These are phyloP conservation scores for Alternaria gansuensis DNA, from an alignment of 2,329 filamentous ascomycete genomes.

Conservation along the genomic window DNA sequence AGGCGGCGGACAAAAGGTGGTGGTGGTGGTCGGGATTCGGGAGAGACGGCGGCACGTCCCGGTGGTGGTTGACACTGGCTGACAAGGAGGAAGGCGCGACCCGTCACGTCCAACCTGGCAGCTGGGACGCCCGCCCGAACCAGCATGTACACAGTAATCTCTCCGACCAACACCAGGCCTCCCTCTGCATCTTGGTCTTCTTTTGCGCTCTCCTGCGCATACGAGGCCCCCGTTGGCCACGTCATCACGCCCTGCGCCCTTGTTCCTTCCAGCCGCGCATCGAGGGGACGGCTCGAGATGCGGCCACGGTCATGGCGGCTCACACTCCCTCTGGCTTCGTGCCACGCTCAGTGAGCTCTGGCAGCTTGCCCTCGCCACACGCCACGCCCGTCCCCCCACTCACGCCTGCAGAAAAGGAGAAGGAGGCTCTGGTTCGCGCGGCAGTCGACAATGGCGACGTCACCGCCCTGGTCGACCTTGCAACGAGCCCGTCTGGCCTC, in stretches of 20 bases:
- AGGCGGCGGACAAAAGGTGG: background rate
- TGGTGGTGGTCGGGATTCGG: background rate
- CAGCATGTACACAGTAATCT: conserved; percentile 20
- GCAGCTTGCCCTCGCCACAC: conserved; percentile 33
- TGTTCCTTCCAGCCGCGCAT: conserved; percentile 4
- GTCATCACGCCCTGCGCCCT: conserved; percentile 10
- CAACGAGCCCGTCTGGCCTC: conserved; percentile 57
- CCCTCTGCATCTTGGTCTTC: conserved; percentile 5
- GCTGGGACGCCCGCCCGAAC: conserved; percentile 17
- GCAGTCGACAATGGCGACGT: conserved; percentile 56
- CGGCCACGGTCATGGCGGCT: conserved; percentile 40
- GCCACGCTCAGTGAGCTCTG: conserved; percentile 45
- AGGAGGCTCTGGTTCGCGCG: conserved; percentile 48
- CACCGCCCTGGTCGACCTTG: conserved; percentile 53
- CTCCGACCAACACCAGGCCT: conserved; percentile 13
- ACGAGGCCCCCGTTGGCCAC: conserved; percentile 21
- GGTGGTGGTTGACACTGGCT: conserved; percentile 11
- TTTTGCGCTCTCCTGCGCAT: conserved; percentile 16
- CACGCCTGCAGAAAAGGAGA: conserved; percentile 39
- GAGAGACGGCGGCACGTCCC: background rate
- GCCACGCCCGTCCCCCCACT: conserved; percentile 27
- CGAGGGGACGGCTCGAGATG: conserved; percentile 27
- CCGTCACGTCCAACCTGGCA: conserved; percentile 25
- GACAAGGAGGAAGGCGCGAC: conserved; percentile 27
- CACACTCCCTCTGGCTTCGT: conserved; percentile 33